Base-by-base conservation (phyloP, 2,329 filamentous ascomycete genomes). In the Pyrenophora teres region DNA sequence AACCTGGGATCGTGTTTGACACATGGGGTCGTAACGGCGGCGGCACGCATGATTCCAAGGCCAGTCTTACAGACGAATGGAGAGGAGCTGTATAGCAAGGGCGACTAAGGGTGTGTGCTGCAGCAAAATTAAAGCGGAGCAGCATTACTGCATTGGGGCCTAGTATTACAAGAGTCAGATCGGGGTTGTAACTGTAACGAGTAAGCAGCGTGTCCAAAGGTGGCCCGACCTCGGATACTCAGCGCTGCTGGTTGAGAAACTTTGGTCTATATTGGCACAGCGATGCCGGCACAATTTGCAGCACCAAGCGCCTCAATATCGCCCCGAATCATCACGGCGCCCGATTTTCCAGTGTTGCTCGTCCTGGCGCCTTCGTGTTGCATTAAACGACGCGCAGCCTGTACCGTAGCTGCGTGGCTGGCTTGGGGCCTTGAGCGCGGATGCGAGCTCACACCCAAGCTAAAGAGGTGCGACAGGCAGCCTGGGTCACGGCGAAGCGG, bases 101-200 rank as follows among this genome's bases (percentile, higher is more conserved):
- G 33, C 37, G 46, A 59, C 47, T 56, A 56, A 51, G 51, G 50
- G 36, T 45, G 44, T 50, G 45, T 50, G 45, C 43, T 41, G 40
- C 48, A 33, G 35, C n/a, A 49, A 47, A 51, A 60, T 50, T 57
- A 64, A 62, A 54, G 52, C 59, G 59, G 59, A 57, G 50, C 46
- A 46, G 15, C 16, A 51, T 59, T 63, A 38, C 52, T 54, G 51
- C 33, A 53, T 57, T 50, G 30, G 54, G 52, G 37, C 30, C 40
- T 55, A 62, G 55, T 60, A 56, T 55, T 60, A 60, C 57, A 62
- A 53, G 57, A 53, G 46, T 50, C 56, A 52, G 50, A 51, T 48
- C 57, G 64, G 60, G 57, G 51, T 46, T 65, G 59, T 65, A 64
- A 62, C 63, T 59, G 44, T 23, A 64, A 58, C 38, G 33, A 51